A percentile compares a stretch with the other conserved stretches of the same genome.
These are phyloP conservation scores for Phytomonas francai DNA, from an alignment of 208 protist species.

Conservation along the genomic window DNA sequence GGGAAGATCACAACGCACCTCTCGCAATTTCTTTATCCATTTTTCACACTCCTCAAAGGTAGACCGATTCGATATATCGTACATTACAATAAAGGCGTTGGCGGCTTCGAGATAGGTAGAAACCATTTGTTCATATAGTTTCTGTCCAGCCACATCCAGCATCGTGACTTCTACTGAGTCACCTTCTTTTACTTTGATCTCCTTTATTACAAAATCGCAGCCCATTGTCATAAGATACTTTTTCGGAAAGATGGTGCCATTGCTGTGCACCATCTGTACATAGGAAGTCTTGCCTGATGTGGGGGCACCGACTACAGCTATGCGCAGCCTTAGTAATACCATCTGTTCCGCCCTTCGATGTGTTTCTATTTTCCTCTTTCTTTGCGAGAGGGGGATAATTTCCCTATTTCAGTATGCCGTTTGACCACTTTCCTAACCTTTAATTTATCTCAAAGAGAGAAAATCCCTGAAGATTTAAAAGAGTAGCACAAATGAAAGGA, in stretches of 20 bases:
- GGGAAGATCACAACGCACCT: slow-evolving; percentile 53
- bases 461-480: background rate
- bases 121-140: slow-evolving; percentile 76
- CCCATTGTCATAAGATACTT: slow-evolving; percentile 92
- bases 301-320: slow-evolving; percentile 82
- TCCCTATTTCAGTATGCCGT: slow-evolving; percentile 9
- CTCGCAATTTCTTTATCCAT: slow-evolving; percentile 57
- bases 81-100: slow-evolving; percentile 81
- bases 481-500: background rate
- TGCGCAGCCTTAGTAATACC: slow-evolving; percentile 77
- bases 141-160: slow-evolving; percentile 81
- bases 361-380: slow-evolving; percentile 10
- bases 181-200: slow-evolving; percentile 68
- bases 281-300: slow-evolving; percentile 88
- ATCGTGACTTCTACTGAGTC: slow-evolving; percentile 82
- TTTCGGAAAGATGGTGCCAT: slow-evolving; percentile 78
- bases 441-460: background rate
- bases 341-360: slow-evolving; percentile 22
- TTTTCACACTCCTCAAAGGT: slow-evolving; percentile 84
- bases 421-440: background rate
- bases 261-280: slow-evolving; percentile 89
- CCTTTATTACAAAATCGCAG: slow-evolving; percentile 88
- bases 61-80: slow-evolving; percentile 85
- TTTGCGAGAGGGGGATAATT: background rate
- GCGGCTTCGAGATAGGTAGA: slow-evolving; percentile 53